Percentiles rank a stretch among this genome's conserved stretches.
Conservation (phyloP, 345 rosid genomes). For the Acer saccharum region DNA sequence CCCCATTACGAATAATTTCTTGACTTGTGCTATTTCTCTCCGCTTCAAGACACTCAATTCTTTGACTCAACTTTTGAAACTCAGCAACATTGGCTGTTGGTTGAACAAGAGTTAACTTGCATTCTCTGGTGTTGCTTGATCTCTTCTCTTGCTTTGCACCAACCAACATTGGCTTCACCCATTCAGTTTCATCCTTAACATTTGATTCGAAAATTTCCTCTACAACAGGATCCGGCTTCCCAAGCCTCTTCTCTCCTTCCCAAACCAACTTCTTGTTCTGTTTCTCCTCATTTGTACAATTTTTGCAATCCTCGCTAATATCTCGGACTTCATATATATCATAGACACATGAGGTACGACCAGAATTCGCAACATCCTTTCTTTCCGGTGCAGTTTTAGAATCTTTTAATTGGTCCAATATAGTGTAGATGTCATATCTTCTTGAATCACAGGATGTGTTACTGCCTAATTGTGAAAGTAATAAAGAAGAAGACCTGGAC, state of each 20-base stretch:
- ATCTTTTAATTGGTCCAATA: constrained; percentile 36
- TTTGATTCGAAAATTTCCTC: constrained; percentile 23
- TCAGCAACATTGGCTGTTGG: constrained; percentile 14
- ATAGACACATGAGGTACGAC: constrained; percentile 41
- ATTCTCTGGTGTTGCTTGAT: constrained; percentile 24
- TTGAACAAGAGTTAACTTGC: constrained; percentile 21
- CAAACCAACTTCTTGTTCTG: constrained; percentile 20
- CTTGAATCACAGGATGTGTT: constrained; percentile 28
- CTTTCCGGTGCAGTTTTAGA: constrained; percentile 21
- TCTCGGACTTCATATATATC: constrained; percentile 74
- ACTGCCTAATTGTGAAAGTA: constrained; percentile 38
- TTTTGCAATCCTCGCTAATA: constrained; percentile 25
- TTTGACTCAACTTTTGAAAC: constrained; percentile 32
- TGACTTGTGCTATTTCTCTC: constrained; percentile 29
- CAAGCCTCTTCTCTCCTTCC: constrained; percentile 39
- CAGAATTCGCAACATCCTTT: constrained; percentile 24
- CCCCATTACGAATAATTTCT: constrained; percentile 44
- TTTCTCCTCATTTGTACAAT: constrained; percentile 11
- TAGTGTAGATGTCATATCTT: constrained; percentile 22
- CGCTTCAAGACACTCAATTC: constrained; percentile 58
- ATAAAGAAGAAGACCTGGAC: constrained; percentile 40
- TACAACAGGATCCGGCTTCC: constrained; percentile 28
- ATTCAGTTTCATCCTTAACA: constrained; percentile 25
- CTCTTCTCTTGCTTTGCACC: constrained; percentile 27
- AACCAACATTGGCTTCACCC: constrained; percentile 38